These are phyloP conservation scores for Hypoxylon rickii DNA, from an alignment of 495 filamentous ascomycete species.

Conservation along the genomic window DNA sequence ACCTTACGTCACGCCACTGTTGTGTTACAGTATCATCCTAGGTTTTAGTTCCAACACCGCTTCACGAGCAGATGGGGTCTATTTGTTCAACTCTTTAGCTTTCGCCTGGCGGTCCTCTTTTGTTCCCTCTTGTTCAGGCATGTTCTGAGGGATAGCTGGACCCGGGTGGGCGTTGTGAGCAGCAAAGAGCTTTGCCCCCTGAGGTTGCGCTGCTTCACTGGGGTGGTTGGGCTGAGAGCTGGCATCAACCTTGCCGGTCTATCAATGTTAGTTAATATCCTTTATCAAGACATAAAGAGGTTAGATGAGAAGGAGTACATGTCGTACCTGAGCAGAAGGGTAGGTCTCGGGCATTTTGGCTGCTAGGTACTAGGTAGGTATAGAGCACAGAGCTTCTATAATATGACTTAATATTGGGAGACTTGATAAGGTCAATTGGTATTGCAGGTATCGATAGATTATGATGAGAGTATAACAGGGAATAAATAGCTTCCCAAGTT, in stretches of 20 bases:
- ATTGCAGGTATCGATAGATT: neutral
- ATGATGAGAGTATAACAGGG: neutral
- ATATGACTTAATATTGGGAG: neutral
- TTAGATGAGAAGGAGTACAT: too few relatives aligned
- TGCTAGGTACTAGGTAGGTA: slow-evolving; percentile 1
- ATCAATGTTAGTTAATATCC: slow-evolving; percentile 4
- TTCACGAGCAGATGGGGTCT: too few relatives aligned
- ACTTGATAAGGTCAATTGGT: too few relatives aligned
- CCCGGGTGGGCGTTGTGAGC: slow-evolving; percentile 55
- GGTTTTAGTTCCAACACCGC: neutral
- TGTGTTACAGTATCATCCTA: slow-evolving; percentile 1
- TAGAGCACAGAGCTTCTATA: slow-evolving; percentile 1
- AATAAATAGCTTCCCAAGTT: neutral
- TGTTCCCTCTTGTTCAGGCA: slow-evolving; percentile 59
- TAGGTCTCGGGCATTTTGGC: slow-evolving; percentile 36
- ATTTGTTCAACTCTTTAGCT: slow-evolving; percentile 68
- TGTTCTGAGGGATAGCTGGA: slow-evolving; percentile 52
- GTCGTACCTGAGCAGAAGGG: slow-evolving; percentile 31
- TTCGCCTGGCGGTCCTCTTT: slow-evolving; percentile 70
- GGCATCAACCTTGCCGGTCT: slow-evolving; percentile 40
- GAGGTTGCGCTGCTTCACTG: slow-evolving; percentile 39
- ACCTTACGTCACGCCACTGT: neutral
- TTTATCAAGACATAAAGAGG: neutral
- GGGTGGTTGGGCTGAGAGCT: slow-evolving; percentile 38
- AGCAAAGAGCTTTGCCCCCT: slow-evolving; percentile 42